Evolutionary conservation across 2,329 filamentous ascomycete species (phyloP), one percentile per base, ranked within the genome.

Genomic region (Colletotrichum siamense): DNA sequence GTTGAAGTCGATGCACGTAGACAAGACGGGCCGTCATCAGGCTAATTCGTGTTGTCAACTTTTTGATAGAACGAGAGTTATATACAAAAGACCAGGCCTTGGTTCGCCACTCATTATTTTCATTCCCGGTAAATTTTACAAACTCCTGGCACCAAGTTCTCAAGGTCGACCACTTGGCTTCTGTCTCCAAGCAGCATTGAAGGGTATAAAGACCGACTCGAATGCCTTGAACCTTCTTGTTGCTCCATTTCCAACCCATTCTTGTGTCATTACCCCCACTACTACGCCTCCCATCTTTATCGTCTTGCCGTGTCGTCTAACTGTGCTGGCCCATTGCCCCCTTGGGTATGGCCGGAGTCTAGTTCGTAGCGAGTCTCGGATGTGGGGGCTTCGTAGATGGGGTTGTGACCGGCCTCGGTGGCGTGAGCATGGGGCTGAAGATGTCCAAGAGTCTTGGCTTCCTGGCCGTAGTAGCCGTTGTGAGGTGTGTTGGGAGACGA

Each of bases 351-450:
- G 3, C 68, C 68, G 12, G 71, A 69, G 52, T 77, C 75, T n/a
- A 77, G 16, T 30, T 77, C 75, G 32, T 75, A 77, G 4, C 72
- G 71, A 26, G 59, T 34, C 6, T 77, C 75, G 15, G 44, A 52
- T 24, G 30, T 32, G 13, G 75, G 75, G 4, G 75, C 75, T 65
- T 77, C 75, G 39, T 75, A 75, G 30, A 77, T 71, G 5, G 65
- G 75, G 16, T 36, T 74, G 22, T 73, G 12, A 5, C 62, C 66
- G 22, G 75, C 75, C 26, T 77, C 71, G 16, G 75, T 71, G 2
- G 71, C 66, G 49, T 76, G 57, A 2, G 66, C 24, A 24, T 74
- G 75, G 6, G 75, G 71, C 28, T 77, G 75, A 52, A 70, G 30
- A 30, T 75, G 71, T 1, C 72, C 71, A 2, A 75, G 75, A 2